phyloP scores from a whole-genome alignment of 2,329 filamentous ascomycete species.

The Fusarium succisae region DNA sequence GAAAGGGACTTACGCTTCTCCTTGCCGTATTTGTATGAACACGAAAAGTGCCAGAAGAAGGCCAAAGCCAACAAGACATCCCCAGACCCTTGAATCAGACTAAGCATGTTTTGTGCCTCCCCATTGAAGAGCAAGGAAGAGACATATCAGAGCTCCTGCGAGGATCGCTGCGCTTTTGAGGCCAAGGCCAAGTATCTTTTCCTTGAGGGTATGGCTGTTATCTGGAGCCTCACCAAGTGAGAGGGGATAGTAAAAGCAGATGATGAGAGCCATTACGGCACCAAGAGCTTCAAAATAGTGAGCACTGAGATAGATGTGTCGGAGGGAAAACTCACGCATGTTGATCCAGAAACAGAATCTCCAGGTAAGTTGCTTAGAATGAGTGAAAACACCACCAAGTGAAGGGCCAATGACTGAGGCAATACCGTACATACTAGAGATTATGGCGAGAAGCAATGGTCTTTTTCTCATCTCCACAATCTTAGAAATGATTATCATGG shows the following conservation, averaged over 20 bases:
- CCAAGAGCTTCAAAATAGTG: neutral
- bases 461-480: conserved; percentile 28
- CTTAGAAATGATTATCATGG: conserved; percentile 20
- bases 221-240: conserved; percentile 17
- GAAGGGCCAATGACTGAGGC: conserved; percentile 31
- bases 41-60: conserved; percentile 25
- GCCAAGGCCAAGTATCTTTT: conserved; percentile 13
- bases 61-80: conserved; percentile 32
- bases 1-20: conserved; percentile 13
- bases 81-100: conserved; percentile 37
- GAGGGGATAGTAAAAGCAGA: conserved; percentile 12
- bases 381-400: conserved; percentile 32
- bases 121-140: conserved; percentile 40
- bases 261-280: conserved; percentile 7
- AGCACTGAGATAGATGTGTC: too few relatives aligned
- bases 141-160: conserved; percentile 7
- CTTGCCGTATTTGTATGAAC: conserved; percentile 18
- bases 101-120: conserved; percentile 35
- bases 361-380: conserved; percentile 33
- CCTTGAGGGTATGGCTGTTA: neutral
- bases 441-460: conserved; percentile 21
- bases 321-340: conserved; percentile 11
- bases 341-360: conserved; percentile 41
- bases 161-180: conserved; percentile 30
- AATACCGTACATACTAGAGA: conserved; percentile 37